phyloP scores from a whole-genome alignment of 2,329 filamentous ascomycete species.

The Onygenales sp. region DNA sequence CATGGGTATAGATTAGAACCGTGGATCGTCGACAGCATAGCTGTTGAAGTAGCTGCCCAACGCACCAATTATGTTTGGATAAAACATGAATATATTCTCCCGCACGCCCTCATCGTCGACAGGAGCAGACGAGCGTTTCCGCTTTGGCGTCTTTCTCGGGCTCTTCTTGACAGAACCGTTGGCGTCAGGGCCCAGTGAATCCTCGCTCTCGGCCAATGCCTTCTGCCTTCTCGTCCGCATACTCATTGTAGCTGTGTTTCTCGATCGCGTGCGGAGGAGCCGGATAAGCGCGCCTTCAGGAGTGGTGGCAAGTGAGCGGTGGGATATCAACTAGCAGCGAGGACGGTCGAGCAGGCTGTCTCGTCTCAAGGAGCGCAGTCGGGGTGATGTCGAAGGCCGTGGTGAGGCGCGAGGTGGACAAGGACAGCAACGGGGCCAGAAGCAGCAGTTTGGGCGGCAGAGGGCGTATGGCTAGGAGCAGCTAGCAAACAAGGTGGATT shows the following conservation, averaged over 20 bases:
- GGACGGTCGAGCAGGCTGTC: too few species aligned
- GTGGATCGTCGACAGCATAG: background rate
- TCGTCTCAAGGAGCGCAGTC: too few species aligned
- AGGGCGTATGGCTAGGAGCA: too few species aligned
- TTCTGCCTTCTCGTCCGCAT: constrained; percentile 30
- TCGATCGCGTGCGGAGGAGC: too few species aligned
- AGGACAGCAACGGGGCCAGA: too few species aligned
- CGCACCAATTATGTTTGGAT: constrained; percentile 72
- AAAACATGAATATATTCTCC: constrained; percentile 76
- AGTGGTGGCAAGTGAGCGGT: too few species aligned
- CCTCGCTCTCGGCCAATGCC: constrained; percentile 25
- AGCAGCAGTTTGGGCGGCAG: too few species aligned
- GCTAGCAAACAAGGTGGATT: too few species aligned
- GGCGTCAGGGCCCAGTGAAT: constrained; percentile 12
- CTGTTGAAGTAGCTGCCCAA: background rate
- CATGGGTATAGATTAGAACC: background rate
- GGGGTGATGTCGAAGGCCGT: too few species aligned
- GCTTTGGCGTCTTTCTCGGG: constrained; percentile 15
- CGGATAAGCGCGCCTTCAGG: too few species aligned
- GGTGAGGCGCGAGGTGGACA: too few species aligned
- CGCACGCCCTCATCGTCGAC: constrained; percentile 7
- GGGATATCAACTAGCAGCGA: too few species aligned
- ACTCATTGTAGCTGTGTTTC: background rate
- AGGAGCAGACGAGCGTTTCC: constrained; percentile 17
- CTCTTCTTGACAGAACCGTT: constrained; percentile 23